These are phyloP conservation scores for Scutellaria galericulata DNA, from an alignment of 257 asterid genomes.

Conservation along the genomic window DNA sequence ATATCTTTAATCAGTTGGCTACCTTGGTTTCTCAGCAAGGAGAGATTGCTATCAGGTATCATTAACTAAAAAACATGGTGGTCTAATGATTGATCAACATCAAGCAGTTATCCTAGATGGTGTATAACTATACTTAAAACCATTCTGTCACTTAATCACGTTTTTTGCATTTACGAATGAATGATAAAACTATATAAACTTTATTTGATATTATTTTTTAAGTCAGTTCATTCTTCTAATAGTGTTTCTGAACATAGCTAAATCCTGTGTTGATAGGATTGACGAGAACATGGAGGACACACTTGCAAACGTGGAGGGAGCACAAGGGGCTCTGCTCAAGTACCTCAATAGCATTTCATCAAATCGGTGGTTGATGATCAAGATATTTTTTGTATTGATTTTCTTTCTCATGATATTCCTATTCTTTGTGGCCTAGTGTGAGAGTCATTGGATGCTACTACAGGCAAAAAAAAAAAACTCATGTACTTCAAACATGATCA, in stretches of 20 bases:
- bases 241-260: constrained; percentile 16
- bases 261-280: constrained; percentile 59
- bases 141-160: not conserved
- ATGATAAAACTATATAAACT: not conserved
- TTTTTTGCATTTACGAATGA: not conserved
- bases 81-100: not conserved
- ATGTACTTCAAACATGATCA: constrained; percentile 27
- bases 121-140: no score
- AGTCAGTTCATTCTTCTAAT: not conserved
- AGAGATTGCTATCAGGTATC: constrained; percentile 87
- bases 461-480: constrained; percentile 30
- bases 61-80: not conserved
- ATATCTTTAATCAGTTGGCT: constrained; percentile 88
- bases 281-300: constrained; percentile 95
- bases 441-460: constrained; percentile 13
- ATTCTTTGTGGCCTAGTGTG: constrained; percentile 79
- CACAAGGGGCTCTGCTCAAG: constrained; percentile 88
- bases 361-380: constrained; percentile 96
- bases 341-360: constrained; percentile 96
- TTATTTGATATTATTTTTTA: not conserved
- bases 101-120: not conserved
- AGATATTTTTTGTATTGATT: constrained; percentile 85
- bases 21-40: constrained; percentile 97
- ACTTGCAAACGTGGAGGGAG: constrained; percentile 83
- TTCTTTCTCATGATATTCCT: constrained; percentile 93